Percentiles rank a stretch among this genome's conserved stretches.
phyloP scores from a whole-genome alignment of 2,329 filamentous ascomycete genomes.

The Dendrostoma leiphaemia region DNA sequence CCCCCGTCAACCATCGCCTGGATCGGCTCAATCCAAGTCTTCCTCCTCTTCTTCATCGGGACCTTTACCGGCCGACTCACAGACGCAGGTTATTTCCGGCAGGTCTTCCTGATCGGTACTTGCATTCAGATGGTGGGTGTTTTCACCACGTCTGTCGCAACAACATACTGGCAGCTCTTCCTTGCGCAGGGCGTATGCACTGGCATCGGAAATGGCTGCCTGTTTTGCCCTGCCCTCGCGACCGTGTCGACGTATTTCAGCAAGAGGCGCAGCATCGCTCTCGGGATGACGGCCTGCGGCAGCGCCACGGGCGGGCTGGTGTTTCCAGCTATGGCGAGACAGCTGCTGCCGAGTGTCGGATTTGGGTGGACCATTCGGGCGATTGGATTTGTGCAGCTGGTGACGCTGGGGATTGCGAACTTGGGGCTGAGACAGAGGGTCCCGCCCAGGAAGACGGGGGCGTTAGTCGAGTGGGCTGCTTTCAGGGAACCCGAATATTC shows the following conservation, averaged over 20 bases:
- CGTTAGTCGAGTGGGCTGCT: conserved; percentile 53
- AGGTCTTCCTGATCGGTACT: conserved; percentile 39
- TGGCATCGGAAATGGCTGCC: conserved; percentile 57
- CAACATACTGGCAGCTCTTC: conserved; percentile 54
- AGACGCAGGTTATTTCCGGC: conserved; percentile 52
- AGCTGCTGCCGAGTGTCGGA: conserved; percentile 53
- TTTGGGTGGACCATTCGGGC: conserved; percentile 58
- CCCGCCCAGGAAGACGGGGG: conserved; percentile 46
- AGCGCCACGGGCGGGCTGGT: conserved; percentile 58
- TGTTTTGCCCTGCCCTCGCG: conserved; percentile 64
- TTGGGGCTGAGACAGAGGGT: conserved; percentile 44
- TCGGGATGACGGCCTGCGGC: conserved; percentile 61
- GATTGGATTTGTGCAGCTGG: conserved; percentile 60
- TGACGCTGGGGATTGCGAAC: conserved; percentile 38
- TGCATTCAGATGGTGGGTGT: conserved; percentile 43
- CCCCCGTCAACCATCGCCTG: conserved; percentile 47
- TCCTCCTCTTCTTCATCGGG: conserved; percentile 54
- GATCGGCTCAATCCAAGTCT: conserved; percentile 55
- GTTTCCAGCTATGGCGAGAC: conserved; percentile 56
- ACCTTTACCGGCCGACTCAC: conserved; percentile 51
- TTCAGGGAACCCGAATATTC: conserved; percentile 56
- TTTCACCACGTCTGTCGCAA: conserved; percentile 43
- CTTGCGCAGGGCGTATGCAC: conserved; percentile 53
- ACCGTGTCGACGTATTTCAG: conserved; percentile 67
- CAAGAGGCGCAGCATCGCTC: conserved; percentile 53